Evolutionary conservation across 73 alveolate genomes (phyloP), one percentile per base, ranked within the genome.

Genomic region (Tetrahymena thermophila): DNA sequence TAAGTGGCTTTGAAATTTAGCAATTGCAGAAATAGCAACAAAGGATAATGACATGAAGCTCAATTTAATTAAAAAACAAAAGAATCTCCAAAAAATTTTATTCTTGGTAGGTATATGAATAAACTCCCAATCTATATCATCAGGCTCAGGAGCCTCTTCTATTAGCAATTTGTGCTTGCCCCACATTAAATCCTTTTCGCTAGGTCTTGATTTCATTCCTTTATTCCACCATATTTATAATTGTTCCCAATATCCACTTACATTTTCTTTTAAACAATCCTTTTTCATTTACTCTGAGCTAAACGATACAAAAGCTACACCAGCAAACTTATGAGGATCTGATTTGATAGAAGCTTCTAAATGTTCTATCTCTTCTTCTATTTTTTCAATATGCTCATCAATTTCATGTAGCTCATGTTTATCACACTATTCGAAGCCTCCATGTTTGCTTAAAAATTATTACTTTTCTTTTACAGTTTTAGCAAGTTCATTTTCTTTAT

Each of bases 51-150:
- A 34, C 55, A 85, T 94, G 85, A 95, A 85, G 38, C 85, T 19
- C 43, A 95, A 25, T 34, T 85, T 85, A 85, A 84, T 40, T 28
- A 85, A 40, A 84, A 94, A 85, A 34, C 95, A 94, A 56, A 84
- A 85, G 84, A 95, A 42, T 25, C 97, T 42, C 85, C 85, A 56
- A 23, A 95, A 42, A n/a, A 95, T 85, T 44, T 95, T 95, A 37
- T 95, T 94, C 21, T 94, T 89, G 16, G 97, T 95, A 13, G 95
- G 71, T 17, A 85, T 28, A 85, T 95, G 97, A 85, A 95, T 95
- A 37, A 95, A 95, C 89, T 95, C 97, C 97, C 97, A 95, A 95
- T 95, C 97, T 7, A 95, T 93, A 95, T 95, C 97, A 95, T 95
- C 94, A 50, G 97, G 97, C 35, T 95, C 97, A 85, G 95, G 95